Percentiles rank a stretch among this genome's conserved stretches.
Evolutionary conservation across 352 stramenopile genomes (phyloP).

Genomic region (Phytophthora pseudosyringae): DNA sequence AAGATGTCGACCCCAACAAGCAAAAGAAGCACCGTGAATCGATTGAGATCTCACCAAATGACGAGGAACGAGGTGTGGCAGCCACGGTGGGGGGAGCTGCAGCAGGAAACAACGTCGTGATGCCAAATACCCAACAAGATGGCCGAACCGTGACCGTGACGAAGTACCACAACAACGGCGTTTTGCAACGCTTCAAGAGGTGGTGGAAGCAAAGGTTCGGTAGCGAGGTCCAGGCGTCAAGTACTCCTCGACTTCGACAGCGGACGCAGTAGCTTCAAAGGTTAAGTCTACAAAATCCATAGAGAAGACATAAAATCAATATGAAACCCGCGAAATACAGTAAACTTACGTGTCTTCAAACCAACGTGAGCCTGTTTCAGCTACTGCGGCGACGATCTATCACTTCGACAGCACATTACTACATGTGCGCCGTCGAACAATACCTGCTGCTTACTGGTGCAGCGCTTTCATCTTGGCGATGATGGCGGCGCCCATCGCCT

Average conservation of each 20-base stretch:
- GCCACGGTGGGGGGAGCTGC: slow-evolving; percentile 9
- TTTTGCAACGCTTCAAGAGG: slow-evolving; percentile 11
- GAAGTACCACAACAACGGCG: slow-evolving; percentile 19
- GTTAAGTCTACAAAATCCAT: too few species aligned
- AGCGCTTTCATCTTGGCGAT: slow-evolving; percentile 77
- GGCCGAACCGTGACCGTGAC: slow-evolving; percentile 13
- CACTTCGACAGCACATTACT: neutral
- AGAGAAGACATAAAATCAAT: neutral
- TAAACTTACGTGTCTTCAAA: slow-evolving; percentile 22
- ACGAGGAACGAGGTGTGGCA: slow-evolving; percentile 10
- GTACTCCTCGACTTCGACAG: slow-evolving; percentile 18
- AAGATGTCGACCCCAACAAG: slow-evolving; percentile 7
- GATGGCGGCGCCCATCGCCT: slow-evolving; percentile 79
- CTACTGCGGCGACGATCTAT: slow-evolving; percentile 18
- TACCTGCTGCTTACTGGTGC: slow-evolving; percentile 29
- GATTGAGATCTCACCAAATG: neutral
- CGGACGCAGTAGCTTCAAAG: neutral
- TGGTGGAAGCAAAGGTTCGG: slow-evolving; percentile 16
- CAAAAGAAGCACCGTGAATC: neutral
- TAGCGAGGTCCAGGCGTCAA: neutral
- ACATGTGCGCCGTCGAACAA: neutral
- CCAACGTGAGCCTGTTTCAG: neutral
- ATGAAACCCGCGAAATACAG: slow-evolving; percentile 10
- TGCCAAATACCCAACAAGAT: neutral
- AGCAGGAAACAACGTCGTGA: neutral